Evolutionary conservation across 148 eudicot species (phyloP).

Genomic region (Cornus kousa): DNA sequence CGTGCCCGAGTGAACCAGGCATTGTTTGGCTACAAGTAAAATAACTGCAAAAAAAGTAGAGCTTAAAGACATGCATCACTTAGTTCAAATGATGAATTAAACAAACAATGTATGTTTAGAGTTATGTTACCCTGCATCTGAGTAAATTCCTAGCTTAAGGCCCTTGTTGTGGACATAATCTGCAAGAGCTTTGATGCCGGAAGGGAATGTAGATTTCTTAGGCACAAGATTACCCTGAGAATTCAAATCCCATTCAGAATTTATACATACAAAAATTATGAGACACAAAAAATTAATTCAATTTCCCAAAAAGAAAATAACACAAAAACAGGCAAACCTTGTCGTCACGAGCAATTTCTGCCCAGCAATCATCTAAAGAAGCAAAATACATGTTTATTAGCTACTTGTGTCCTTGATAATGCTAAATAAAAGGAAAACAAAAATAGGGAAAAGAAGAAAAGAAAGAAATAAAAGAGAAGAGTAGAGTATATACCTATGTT

Average conservation of each 20-base stretch:
- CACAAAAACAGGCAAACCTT: constrained; percentile 36
- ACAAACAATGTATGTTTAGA: neutral
- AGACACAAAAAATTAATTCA: no score
- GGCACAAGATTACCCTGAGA: constrained; percentile 65
- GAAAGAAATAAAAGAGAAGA: no score
- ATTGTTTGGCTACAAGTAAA: constrained; percentile 60
- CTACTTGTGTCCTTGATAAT: neutral
- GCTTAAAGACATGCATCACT: constrained; percentile 1
- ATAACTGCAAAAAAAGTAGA: constrained; percentile 30
- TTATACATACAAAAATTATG: no score
- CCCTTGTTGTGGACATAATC: constrained; percentile 86
- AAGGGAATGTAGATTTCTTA: constrained; percentile 62
- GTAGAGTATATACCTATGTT: constrained; percentile 54
- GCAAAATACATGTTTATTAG: constrained; percentile 5
- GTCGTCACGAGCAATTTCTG: constrained; percentile 55
- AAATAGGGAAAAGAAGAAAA: neutral
- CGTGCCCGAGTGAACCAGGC: constrained; percentile 88
- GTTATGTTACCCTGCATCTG: constrained; percentile 69
- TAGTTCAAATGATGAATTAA: neutral
- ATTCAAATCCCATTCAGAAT: neutral
- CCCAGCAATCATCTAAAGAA: constrained; percentile 92
- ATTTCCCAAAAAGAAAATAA: neutral
- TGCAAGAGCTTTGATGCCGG: constrained; percentile 83
- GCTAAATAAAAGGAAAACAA: neutral
- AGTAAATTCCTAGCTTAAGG: constrained; percentile 77